Conservation (phyloP, 257 asterid genomes). For the Solanum virginianum region DNA sequence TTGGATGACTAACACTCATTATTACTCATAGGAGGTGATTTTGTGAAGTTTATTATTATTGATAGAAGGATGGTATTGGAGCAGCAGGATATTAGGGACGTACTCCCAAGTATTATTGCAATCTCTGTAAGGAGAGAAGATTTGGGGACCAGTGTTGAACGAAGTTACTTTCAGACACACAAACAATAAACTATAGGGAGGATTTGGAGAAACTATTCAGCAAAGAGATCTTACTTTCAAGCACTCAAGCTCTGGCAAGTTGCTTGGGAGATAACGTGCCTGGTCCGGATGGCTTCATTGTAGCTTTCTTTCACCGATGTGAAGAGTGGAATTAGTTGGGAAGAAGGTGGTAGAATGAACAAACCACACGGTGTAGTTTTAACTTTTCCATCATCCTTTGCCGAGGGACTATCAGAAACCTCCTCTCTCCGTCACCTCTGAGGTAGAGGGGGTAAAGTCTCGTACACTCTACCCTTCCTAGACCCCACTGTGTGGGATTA, state of each 20-base stretch:
- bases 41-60: neutral
- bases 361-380: neutral
- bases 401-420: too few relatives aligned
- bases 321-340: neutral
- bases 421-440: too few relatives aligned
- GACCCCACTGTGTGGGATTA: too few relatives aligned
- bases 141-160: neutral
- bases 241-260: neutral
- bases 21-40: neutral
- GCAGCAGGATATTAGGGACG: neutral
- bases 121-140: neutral
- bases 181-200: neutral
- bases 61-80: neutral
- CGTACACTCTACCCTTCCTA: too few relatives aligned
- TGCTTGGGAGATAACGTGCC: neutral
- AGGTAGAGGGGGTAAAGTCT: too few relatives aligned
- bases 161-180: neutral
- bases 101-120: neutral
- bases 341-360: neutral
- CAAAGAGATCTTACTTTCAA: neutral
- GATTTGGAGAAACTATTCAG: neutral
- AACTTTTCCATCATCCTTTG: neutral
- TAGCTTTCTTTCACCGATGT: neutral
- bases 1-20: neutral
- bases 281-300: neutral